phyloP scores from a whole-genome alignment of 23 red algal genomes.

The Cyanidiococcus yangmingshanensis region DNA sequence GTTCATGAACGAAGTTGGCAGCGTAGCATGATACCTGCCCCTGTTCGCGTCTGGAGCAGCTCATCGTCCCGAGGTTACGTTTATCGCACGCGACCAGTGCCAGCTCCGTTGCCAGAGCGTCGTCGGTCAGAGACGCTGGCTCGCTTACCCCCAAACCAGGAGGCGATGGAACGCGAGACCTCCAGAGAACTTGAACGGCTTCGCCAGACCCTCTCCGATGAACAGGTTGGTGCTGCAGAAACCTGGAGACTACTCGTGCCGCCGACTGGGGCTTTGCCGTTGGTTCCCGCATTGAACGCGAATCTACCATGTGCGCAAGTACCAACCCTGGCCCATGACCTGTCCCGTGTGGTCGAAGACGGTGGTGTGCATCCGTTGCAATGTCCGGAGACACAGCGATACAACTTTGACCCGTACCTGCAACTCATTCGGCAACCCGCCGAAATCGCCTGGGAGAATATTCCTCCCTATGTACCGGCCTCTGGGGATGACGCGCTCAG shows the following conservation, averaged over 20 bases:
- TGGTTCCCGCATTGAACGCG: background rate
- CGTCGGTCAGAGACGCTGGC: background rate
- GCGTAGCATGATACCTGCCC: no score
- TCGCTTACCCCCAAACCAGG: background rate
- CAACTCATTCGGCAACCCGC: constrained; percentile 32
- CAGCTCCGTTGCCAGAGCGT: background rate
- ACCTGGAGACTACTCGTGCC: background rate
- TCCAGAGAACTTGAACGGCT: background rate
- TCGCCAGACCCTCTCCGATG: background rate
- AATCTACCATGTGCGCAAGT: constrained; percentile 1
- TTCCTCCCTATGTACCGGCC: constrained; percentile 51
- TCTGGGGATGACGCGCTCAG: constrained; percentile 44
- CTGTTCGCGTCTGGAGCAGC: no score
- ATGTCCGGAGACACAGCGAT: constrained; percentile 13
- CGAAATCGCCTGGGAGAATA: constrained; percentile 50
- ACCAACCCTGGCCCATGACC: constrained; percentile 46
- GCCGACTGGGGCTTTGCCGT: background rate
- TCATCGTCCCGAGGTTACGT: background rate
- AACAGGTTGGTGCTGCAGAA: background rate
- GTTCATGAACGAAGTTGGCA: no score
- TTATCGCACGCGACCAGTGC: background rate
- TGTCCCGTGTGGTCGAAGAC: constrained; percentile 36
- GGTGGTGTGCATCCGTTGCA: constrained; percentile 48
- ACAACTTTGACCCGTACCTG: background rate
- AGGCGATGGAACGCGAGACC: background rate